These are phyloP conservation scores for Fusarium drepaniforme DNA, from an alignment of 2,329 filamentous ascomycete species.

Conservation along the genomic window DNA sequence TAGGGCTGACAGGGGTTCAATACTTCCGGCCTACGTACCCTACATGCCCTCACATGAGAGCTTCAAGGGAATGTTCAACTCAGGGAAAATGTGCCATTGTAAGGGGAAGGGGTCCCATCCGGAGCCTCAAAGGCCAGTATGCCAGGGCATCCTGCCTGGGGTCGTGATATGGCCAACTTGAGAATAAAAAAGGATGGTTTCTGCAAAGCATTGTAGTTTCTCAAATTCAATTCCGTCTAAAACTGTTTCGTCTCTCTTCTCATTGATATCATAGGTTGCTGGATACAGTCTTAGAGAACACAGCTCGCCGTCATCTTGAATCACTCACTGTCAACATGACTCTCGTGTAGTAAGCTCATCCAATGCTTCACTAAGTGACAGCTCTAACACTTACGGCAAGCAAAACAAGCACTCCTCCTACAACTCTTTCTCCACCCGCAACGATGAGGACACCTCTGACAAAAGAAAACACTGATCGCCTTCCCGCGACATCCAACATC, in stretches of 20 bases:
- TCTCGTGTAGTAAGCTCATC: not conserved
- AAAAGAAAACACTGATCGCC: not conserved
- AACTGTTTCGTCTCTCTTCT: not conserved
- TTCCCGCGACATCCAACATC: not conserved
- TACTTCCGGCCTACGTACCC: not conserved
- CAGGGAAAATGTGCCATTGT: not conserved
- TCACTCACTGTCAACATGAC: not conserved
- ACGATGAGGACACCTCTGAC: not conserved
- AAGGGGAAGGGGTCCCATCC: not conserved
- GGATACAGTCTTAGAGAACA: not conserved
- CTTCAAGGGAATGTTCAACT: not conserved
- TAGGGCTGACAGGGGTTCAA: not conserved
- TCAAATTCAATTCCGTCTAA: not conserved
- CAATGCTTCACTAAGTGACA: not conserved
- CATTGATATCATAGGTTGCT: not conserved
- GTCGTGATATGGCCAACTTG: accelerated
- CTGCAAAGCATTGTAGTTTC: not conserved
- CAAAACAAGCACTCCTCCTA: not conserved
- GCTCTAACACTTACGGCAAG: not conserved
- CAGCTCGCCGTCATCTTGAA: not conserved
- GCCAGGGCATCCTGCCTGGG: not conserved
- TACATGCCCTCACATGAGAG: not conserved
- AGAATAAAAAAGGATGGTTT: not conserved
- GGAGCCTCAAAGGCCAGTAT: not conserved
- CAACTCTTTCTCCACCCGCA: not conserved